Conservation (phyloP, 2,329 filamentous ascomycete species). For the Emmonsiellopsis sp. region DNA sequence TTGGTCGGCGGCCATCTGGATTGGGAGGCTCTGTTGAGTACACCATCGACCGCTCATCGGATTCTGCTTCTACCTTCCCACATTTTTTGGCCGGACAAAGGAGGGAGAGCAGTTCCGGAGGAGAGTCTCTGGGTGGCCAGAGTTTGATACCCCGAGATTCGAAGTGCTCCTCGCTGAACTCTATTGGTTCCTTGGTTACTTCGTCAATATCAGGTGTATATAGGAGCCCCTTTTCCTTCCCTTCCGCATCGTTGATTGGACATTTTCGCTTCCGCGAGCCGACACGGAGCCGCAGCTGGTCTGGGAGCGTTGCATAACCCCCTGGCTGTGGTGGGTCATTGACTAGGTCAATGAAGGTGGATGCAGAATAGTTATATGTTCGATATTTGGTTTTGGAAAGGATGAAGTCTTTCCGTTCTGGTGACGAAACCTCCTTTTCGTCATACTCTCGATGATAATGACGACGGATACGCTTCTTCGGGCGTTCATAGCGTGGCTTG, state of each 20-base stretch:
- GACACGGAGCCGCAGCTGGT: conserved; percentile 33
- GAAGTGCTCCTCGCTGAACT: conserved; percentile 30
- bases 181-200: conserved; percentile 17
- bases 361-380: conserved; percentile 31
- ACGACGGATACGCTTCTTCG: conserved; percentile 27
- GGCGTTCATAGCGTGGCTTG: conserved; percentile 26
- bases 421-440: conserved; percentile 11
- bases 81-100: conserved; percentile 29
- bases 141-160: conserved; percentile 28
- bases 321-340: conserved; percentile 25
- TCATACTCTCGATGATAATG: conserved; percentile 33
- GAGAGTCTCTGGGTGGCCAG: conserved; percentile 33
- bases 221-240: conserved; percentile 17
- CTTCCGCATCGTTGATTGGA: conserved; percentile 25
- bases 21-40: conserved; percentile 9
- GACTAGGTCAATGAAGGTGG: conserved; percentile 35
- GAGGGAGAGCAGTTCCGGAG: conserved; percentile 26
- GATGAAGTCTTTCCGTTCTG: conserved; percentile 30
- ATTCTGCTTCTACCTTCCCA: conserved; percentile 12
- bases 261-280: conserved; percentile 33
- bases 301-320: conserved; percentile 20
- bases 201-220: conserved; percentile 21
- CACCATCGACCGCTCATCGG: conserved; percentile 12
- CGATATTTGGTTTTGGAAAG: conserved; percentile 35
- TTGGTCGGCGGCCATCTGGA: conserved; percentile 5